Evolutionary conservation across 73 alveolate genomes (phyloP).

Genomic region (Paramecium sonneborni): DNA sequence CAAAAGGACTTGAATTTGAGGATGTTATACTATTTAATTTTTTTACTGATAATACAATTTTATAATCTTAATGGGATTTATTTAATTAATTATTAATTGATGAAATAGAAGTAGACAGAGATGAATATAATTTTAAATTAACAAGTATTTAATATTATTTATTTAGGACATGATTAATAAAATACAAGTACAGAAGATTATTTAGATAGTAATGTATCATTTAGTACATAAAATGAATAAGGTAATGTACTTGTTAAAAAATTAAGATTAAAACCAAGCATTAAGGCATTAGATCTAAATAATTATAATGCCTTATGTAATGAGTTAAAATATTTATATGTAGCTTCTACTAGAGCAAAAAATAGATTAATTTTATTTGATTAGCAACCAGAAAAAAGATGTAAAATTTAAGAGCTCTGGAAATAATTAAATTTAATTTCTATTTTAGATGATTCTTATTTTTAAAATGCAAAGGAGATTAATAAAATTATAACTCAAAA

Average conservation of each 20-base stretch:
- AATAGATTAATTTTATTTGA: slow-evolving; percentile 84
- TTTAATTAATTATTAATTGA: background rate
- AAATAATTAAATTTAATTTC: slow-evolving; percentile 70
- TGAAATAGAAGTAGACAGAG: background rate
- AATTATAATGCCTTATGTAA: slow-evolving; percentile 71
- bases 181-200: background rate
- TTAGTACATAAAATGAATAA: background rate
- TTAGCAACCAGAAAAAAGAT: slow-evolving; percentile 71
- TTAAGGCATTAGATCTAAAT: background rate
- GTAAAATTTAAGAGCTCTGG: slow-evolving; percentile 75
- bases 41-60: slow-evolving; percentile 57
- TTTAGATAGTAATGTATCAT: background rate
- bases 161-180: background rate
- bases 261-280: background rate
- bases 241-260: background rate
- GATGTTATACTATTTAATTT: slow-evolving; percentile 85
- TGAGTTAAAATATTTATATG: slow-evolving; percentile 86
- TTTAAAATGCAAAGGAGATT: background rate
- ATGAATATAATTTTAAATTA: background rate
- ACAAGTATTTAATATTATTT: background rate
- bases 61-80: slow-evolving; percentile 63
- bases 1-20: slow-evolving; percentile 93
- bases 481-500: slow-evolving; percentile 37
- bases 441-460: background rate
- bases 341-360: slow-evolving; percentile 90